Base-by-base conservation (phyloP, 352 stramenopile species). In the Phytophthora cajani region DNA sequence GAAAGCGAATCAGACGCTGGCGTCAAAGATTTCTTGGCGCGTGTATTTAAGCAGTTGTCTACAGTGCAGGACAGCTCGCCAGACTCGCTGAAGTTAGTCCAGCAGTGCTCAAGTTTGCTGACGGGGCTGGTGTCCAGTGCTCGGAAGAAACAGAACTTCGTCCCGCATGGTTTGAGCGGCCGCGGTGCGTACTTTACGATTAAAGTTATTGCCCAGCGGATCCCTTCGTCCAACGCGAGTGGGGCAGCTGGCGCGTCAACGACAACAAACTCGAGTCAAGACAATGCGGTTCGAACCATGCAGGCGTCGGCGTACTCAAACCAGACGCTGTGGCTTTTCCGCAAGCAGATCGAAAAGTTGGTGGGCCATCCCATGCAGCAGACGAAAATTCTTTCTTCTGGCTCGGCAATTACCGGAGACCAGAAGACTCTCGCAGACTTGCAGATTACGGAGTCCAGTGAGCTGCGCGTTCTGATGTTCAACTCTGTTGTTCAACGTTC, bases 391-490 rank as follows among this genome's bases (percentile, higher is more conserved):
- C 71, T 97, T 2, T 89, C 74, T 21, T 78, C 78, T 51, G 87
- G 89, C 16, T 81, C 82, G 9, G 77, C 87, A 1, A 75, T 97
- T 21, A 86, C 84, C 17, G 88, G 88, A 10, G 89, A 97, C 49
- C 66, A 88, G 40, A 97, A 97, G 67, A 94, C 88, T 25, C 70
- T 95, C 3, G 78, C 81, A 32, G 88, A 97, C n/a, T 73, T 97
- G 27, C 67, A 85, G n/a, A 87, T 95, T 14, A 85, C 77, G 5
- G 88, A 95, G 58, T 79, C 78, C 14, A 94, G 79, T n/a, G 85
- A 95, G 54, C 58, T 97, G 25, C 83, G 88, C 0, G 78, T 93
- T 21, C 76, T 97, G 11, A 71, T 97, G 58, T 97, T 97, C 69
- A 94, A 93, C 65, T 85, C 85, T 19, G 69, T 94, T 40, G 85